Conservation (phyloP, 495 filamentous ascomycete species). For the Penicillium goetzii region DNA sequence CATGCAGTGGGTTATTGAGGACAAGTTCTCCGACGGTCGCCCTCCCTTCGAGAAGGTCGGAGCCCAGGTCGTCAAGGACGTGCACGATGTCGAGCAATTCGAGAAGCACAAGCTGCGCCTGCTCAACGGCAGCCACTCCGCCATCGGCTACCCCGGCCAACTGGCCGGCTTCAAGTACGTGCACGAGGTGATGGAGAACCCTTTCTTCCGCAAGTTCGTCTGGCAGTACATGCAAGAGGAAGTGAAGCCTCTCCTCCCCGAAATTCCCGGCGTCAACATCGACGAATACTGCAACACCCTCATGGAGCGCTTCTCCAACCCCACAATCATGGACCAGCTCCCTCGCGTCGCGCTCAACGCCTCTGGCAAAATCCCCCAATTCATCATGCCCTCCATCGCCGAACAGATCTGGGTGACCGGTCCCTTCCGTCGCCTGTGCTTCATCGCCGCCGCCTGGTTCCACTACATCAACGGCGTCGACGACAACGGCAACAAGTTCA, state of each 20-base stretch:
- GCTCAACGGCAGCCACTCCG: constrained; percentile 52
- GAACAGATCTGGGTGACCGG: constrained; percentile 49
- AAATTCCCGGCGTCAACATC: constrained; percentile 49
- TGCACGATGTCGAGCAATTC: constrained; percentile 50
- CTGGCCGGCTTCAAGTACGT: constrained; percentile 52
- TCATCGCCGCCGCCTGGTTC: constrained; percentile 52
- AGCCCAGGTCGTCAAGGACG: constrained; percentile 51
- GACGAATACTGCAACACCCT: constrained; percentile 51
- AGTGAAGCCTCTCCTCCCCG: constrained; percentile 50
- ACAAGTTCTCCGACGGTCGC: constrained; percentile 51
- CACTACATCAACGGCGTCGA: constrained; percentile 49
- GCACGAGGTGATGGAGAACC: constrained; percentile 51
- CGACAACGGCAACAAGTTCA: constrained; percentile 43
- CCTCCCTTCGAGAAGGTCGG: constrained; percentile 52
- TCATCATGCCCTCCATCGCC: constrained; percentile 55
- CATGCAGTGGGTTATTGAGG: constrained; percentile 55
- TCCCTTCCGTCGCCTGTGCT: constrained; percentile 51
- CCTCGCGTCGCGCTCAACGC: constrained; percentile 51
- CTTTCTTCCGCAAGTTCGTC: constrained; percentile 43
- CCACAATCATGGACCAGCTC: constrained; percentile 52
- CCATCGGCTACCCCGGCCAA: constrained; percentile 50
- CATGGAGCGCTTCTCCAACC: constrained; percentile 54
- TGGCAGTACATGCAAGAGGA: constrained; percentile 56
- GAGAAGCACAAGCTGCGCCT: constrained; percentile 56
- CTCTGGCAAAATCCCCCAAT: constrained; percentile 55